phyloP scores from a whole-genome alignment of 768 basidiomycete genomes.

The Suillus plorans region DNA sequence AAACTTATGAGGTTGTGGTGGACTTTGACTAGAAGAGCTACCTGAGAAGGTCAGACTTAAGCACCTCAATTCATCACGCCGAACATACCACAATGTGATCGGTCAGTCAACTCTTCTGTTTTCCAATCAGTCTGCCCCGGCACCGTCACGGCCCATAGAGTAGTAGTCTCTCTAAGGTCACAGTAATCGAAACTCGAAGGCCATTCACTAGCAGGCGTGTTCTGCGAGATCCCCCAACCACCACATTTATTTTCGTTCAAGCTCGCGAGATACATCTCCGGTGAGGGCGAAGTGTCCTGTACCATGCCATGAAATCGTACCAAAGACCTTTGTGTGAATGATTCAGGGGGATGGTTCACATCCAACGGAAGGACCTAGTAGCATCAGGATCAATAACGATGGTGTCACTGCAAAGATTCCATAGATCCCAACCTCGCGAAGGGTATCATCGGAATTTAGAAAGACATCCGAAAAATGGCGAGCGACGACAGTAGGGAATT shows the following conservation, averaged over 20 bases:
- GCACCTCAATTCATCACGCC: not conserved
- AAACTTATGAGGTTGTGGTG: slow-evolving; percentile 57
- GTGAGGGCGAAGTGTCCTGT: slow-evolving; percentile 75
- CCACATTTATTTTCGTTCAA: slow-evolving; percentile 46
- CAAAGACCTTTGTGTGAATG: slow-evolving; percentile 51
- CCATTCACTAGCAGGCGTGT: slow-evolving; percentile 15
- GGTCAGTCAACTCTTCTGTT: slow-evolving; percentile 28
- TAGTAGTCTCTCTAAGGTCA: slow-evolving; percentile 58
- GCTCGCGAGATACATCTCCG: slow-evolving; percentile 68
- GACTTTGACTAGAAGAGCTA: slow-evolving; percentile 24
- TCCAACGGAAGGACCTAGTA: slow-evolving; percentile 59
- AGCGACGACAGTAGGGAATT: slow-evolving; percentile 44
- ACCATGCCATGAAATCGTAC: slow-evolving; percentile 78
- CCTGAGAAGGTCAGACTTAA: slow-evolving; percentile 12
- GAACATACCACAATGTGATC: slow-evolving; percentile 19
- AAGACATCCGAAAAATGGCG: slow-evolving; percentile 49
- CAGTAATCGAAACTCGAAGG: slow-evolving; percentile 38
- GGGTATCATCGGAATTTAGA: slow-evolving; percentile 34
- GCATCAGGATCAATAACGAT: not conserved
- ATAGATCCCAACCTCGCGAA: slow-evolving; percentile 35
- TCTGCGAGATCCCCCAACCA: slow-evolving; percentile 70
- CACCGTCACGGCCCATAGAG: slow-evolving; percentile 74
- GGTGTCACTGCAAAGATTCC: not conserved
- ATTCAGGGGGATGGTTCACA: slow-evolving; percentile 46
- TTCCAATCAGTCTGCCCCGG: slow-evolving; percentile 70